Evolutionary conservation across 352 stramenopile species (phyloP).

Genomic region (Globisporangium polare): DNA sequence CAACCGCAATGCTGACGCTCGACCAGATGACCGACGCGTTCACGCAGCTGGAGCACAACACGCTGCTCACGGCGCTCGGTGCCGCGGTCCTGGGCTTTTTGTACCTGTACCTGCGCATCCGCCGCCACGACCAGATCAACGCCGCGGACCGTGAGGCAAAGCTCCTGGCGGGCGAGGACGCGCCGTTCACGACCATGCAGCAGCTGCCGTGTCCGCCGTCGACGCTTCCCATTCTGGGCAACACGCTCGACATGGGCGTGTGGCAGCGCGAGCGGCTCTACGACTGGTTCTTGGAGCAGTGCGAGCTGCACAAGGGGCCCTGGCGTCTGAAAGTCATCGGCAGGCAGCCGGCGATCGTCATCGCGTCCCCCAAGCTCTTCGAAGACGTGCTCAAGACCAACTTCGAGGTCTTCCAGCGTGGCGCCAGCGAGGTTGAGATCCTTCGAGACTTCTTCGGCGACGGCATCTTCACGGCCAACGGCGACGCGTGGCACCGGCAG

Average conservation of each 20-base stretch:
- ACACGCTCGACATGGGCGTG: constrained; percentile 47
- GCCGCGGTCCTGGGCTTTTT: background rate
- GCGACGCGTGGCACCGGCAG: constrained; percentile 62
- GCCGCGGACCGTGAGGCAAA: background rate
- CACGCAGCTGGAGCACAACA: background rate
- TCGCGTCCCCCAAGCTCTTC: constrained; percentile 39
- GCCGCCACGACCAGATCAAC: background rate
- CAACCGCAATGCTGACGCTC: background rate
- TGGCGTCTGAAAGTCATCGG: constrained; percentile 41
- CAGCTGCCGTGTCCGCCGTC: constrained; percentile 31
- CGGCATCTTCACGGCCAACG: constrained; percentile 74
- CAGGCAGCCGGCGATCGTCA: constrained; percentile 30
- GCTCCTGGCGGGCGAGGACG: background rate
- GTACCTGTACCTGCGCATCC: background rate
- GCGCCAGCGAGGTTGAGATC: constrained; percentile 27
- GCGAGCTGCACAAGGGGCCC: constrained; percentile 28
- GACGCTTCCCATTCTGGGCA: constrained; percentile 49
- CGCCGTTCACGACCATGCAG: constrained; percentile 11
- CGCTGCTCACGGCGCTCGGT: background rate
- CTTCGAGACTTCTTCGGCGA: constrained; percentile 65
- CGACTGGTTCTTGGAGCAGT: constrained; percentile 62
- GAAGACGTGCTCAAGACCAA: constrained; percentile 62
- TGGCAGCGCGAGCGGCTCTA: constrained; percentile 44
- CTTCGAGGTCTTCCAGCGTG: constrained; percentile 81
- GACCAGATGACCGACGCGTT: background rate